Conservation (phyloP, 768 basidiomycete species). For the Dictyophora rubrovolvata region DNA sequence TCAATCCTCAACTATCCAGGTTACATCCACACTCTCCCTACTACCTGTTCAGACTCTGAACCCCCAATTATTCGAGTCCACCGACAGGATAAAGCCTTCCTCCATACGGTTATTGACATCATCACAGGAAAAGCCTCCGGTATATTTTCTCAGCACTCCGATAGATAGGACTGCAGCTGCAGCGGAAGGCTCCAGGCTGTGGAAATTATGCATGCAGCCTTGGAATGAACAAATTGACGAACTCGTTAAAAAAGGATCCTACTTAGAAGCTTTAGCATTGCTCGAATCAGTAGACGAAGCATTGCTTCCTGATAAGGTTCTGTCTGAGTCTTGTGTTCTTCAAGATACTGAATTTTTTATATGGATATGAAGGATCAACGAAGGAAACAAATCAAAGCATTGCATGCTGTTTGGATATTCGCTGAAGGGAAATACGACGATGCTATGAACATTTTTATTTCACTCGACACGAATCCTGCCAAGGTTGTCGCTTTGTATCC, state of each 20-base stretch:
- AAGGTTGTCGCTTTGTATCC: conserved; percentile 89
- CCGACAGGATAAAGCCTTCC: conserved; percentile 22
- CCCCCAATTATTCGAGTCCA: conserved; percentile 38
- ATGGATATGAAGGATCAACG: conserved; percentile 37
- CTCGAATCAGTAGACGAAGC: conserved; percentile 58
- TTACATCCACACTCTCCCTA: conserved; percentile 62
- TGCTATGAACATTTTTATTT: conserved; percentile 81
- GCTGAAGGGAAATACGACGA: conserved; percentile 53
- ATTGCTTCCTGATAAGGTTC: conserved; percentile 54
- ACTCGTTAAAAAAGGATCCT: conserved; percentile 54
- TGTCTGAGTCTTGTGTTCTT: not conserved
- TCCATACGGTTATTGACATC: conserved; percentile 57
- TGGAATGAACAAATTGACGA: conserved; percentile 84
- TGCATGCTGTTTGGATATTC: conserved; percentile 76
- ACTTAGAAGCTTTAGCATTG: conserved; percentile 71
- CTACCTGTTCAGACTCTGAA: conserved; percentile 49
- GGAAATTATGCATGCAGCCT: conserved; percentile 60
- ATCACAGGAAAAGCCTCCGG: conserved; percentile 40
- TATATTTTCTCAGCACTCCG: conserved; percentile 63
- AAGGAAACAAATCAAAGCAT: conserved; percentile 48
- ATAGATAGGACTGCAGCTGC: conserved; percentile 56
- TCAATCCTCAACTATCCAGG: conserved; percentile 52
- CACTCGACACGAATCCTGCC: conserved; percentile 85
- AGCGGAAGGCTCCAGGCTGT: conserved; percentile 68
- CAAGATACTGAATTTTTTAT: not conserved